phyloP scores from a whole-genome alignment of 176 grass and related monocot species.

The Thalia dealbata region DNA sequence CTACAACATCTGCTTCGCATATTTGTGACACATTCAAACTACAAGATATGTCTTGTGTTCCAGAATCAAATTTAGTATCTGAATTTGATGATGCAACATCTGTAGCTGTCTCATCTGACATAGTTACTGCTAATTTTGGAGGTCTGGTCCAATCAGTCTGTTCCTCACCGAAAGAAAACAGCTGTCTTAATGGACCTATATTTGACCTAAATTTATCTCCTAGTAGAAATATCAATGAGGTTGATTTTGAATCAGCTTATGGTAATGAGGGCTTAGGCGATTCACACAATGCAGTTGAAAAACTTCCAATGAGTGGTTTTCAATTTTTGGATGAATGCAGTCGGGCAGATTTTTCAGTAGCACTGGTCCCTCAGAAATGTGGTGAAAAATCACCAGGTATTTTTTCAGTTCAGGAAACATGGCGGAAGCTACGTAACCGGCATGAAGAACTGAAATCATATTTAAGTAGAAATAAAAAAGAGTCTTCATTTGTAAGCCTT shows the following conservation, averaged over 20 bases:
- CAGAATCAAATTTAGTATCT: slow-evolving; percentile 54
- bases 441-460: slow-evolving; percentile 32
- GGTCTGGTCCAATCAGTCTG: background rate
- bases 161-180: slow-evolving; percentile 22
- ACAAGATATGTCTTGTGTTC: slow-evolving; percentile 56
- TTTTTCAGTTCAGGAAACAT: slow-evolving; percentile 57
- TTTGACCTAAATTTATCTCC: slow-evolving; percentile 19
- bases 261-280: slow-evolving; percentile 35
- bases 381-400: slow-evolving; percentile 29
- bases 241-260: slow-evolving; percentile 28
- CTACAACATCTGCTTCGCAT: slow-evolving; percentile 42
- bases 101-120: slow-evolving; percentile 30
- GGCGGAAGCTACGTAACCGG: slow-evolving; percentile 49
- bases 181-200: slow-evolving; percentile 16
- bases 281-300: slow-evolving; percentile 25
- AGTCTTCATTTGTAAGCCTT: slow-evolving; percentile 40
- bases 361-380: slow-evolving; percentile 32
- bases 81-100: slow-evolving; percentile 34
- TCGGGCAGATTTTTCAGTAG: slow-evolving; percentile 41
- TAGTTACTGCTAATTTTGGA: slow-evolving; percentile 15
- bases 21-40: slow-evolving; percentile 76
- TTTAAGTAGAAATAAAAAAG: slow-evolving; percentile 38
- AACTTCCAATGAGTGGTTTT: slow-evolving; percentile 32
- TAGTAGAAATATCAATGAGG: slow-evolving; percentile 38
- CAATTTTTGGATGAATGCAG: slow-evolving; percentile 90